Evolutionary conservation across 1,284 basidiomycete species (phyloP).

Genomic region (Kwoniella shivajii): DNA sequence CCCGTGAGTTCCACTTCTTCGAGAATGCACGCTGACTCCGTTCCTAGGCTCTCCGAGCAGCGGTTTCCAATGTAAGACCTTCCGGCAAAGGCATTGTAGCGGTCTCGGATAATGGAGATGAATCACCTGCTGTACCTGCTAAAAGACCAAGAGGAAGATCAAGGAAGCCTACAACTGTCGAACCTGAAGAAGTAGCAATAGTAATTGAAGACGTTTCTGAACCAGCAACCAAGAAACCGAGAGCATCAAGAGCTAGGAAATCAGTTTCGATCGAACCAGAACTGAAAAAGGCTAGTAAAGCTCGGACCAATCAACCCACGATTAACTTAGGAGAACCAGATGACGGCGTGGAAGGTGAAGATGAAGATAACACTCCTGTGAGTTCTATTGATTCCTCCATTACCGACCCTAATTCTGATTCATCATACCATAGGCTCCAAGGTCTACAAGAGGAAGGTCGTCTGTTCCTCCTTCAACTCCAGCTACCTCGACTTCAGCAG

Average conservation of each 20-base stretch:
- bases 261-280: conserved; percentile 13
- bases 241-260: conserved; percentile 6
- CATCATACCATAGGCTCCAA: conserved; percentile 10
- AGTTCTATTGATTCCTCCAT: not conserved
- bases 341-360: conserved; percentile 15
- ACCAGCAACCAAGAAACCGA: conserved; percentile 26
- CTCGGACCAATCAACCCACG: not conserved
- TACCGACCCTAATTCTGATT: not conserved
- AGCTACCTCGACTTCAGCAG: not conserved
- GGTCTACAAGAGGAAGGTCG: conserved; percentile 7
- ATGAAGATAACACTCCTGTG: conserved; percentile 20
- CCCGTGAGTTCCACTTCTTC: conserved; percentile 51
- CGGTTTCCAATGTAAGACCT: conserved; percentile 36
- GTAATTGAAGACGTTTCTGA: conserved; percentile 4
- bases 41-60: not conserved
- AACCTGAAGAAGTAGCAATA: not conserved
- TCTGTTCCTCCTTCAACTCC: conserved; percentile 15
- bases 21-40: not conserved
- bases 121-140: conserved; percentile 18
- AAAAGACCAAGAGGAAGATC: conserved; percentile 29
- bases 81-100: conserved; percentile 49
- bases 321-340: conserved; percentile 16
- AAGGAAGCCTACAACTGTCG: conserved; percentile 19
- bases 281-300: conserved; percentile 16
- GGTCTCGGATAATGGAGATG: conserved; percentile 35